Percentiles rank a stretch among this genome's conserved stretches.
phyloP scores from a whole-genome alignment of 306 rosid species.

The Coriaria nepalensis region DNA sequence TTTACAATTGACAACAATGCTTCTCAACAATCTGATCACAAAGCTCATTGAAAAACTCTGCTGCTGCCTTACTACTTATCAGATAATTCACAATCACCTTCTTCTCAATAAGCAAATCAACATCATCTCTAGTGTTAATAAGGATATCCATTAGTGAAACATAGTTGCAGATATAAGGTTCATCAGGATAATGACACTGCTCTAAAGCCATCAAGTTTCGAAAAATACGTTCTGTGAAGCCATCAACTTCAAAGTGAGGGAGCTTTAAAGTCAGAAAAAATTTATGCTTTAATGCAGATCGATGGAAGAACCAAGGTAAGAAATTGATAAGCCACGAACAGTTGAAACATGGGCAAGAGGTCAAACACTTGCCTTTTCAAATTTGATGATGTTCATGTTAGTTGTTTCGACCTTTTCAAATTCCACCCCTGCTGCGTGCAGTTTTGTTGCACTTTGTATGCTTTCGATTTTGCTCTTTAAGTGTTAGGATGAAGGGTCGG shows the following conservation, averaged over 20 bases:
- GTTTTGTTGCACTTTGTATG: constrained; percentile 14
- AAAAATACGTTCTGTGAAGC: constrained; percentile 28
- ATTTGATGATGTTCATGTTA: constrained; percentile 15
- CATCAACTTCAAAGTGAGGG: constrained; percentile 18
- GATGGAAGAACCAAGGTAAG: constrained; percentile 22
- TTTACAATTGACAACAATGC: constrained; percentile 15
- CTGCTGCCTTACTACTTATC: constrained; percentile 35
- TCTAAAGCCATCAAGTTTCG: constrained; percentile 48
- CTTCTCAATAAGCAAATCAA: constrained; percentile 31
- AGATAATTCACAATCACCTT: constrained; percentile 25
- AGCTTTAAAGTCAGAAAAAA: constrained; percentile 17
- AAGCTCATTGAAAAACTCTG: constrained; percentile 20
- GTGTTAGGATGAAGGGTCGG: too few species aligned
- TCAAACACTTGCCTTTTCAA: constrained; percentile 2
- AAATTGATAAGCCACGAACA: constrained; percentile 10
- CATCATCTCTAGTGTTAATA: constrained; percentile 31
- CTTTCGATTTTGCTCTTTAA: too few species aligned
- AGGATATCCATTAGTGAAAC: constrained; percentile 28
- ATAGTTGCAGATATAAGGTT: constrained; percentile 33
- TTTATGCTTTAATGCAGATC: constrained; percentile 11
- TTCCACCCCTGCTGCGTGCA: constrained; percentile 21
- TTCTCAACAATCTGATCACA: constrained; percentile 21
- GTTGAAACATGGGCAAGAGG: neutral
- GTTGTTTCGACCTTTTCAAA: constrained; percentile 14
- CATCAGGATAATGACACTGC: constrained; percentile 31